Percentiles rank a stretch among this genome's conserved stretches.
phyloP scores from a whole-genome alignment of 2,329 filamentous ascomycete species.

The Lachnellula suecica region DNA sequence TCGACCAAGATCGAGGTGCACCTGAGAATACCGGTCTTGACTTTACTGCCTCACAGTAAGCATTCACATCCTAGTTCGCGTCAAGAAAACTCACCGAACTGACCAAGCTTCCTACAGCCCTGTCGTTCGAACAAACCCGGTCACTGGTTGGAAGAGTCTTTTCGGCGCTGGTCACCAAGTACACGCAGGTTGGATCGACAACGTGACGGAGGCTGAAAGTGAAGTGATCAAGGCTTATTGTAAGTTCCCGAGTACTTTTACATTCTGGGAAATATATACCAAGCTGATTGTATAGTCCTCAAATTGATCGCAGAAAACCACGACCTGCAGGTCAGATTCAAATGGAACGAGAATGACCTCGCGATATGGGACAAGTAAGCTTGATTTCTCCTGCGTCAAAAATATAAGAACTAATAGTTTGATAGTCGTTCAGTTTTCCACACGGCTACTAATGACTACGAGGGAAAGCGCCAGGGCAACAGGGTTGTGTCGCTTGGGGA shows the following conservation, averaged over 20 bases:
- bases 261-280: too few relatives aligned
- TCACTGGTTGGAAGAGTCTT: conserved; percentile 52
- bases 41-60: conserved; percentile 41
- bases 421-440: conserved; percentile 48
- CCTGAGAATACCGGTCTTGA: conserved; percentile 19
- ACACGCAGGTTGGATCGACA: conserved; percentile 46
- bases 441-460: conserved; percentile 53
- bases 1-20: conserved; percentile 47
- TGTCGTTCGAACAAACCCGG: conserved; percentile 55
- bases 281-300: conserved; percentile 26
- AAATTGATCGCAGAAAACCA: conserved; percentile 53
- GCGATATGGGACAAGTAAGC: conserved; percentile 55
- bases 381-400: conserved; percentile 41
- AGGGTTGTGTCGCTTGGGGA: conserved; percentile 50
- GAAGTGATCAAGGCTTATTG: conserved; percentile 34
- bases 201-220: conserved; percentile 52
- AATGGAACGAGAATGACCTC: conserved; percentile 36
- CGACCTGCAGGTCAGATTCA: conserved; percentile 50
- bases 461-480: conserved; percentile 44
- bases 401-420: conserved; percentile 56
- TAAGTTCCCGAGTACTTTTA: too few relatives aligned
- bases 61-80: not conserved
- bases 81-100: not conserved
- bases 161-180: conserved; percentile 40
- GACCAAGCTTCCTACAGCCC: conserved; percentile 32